Conservation (phyloP, 225 moss, liverwort and hornwort genomes). For the Polytrichum formosum region DNA sequence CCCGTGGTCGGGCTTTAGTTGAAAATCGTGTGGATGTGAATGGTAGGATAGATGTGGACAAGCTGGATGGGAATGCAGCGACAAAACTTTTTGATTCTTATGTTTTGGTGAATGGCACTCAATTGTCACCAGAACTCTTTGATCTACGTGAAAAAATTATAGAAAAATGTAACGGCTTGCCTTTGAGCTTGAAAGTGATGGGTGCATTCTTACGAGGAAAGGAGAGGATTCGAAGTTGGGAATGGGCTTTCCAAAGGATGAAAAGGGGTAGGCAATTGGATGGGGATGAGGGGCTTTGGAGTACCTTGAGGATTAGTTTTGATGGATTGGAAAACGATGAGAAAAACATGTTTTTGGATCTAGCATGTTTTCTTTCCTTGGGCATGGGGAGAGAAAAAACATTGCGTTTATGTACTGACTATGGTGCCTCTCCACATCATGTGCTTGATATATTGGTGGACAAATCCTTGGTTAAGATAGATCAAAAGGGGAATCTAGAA, state of each 20-base stretch:
- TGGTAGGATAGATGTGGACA: neutral
- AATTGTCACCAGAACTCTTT: neutral
- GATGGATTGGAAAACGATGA: neutral
- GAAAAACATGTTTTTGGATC: slow-evolving; percentile 5
- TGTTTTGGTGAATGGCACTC: neutral
- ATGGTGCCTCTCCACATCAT: no score
- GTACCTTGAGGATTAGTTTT: neutral
- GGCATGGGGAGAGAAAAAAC: neutral
- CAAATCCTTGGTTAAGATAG: neutral
- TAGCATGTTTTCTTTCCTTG: neutral
- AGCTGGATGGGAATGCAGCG: neutral
- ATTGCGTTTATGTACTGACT: neutral
- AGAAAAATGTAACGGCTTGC: neutral
- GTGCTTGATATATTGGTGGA: neutral
- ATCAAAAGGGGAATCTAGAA: neutral
- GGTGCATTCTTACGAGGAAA: neutral
- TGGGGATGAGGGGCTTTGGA: neutral
- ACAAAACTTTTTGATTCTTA: neutral
- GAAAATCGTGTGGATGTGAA: neutral
- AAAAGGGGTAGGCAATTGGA: neutral
- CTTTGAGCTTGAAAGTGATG: slow-evolving; percentile 8
- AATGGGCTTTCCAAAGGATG: neutral
- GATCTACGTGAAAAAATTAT: neutral
- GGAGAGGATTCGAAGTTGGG: neutral
- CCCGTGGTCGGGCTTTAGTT: neutral